These are phyloP conservation scores for Pseudoscleropodium purum DNA, from an alignment of 225 moss, liverwort and hornwort species.

Conservation along the genomic window DNA sequence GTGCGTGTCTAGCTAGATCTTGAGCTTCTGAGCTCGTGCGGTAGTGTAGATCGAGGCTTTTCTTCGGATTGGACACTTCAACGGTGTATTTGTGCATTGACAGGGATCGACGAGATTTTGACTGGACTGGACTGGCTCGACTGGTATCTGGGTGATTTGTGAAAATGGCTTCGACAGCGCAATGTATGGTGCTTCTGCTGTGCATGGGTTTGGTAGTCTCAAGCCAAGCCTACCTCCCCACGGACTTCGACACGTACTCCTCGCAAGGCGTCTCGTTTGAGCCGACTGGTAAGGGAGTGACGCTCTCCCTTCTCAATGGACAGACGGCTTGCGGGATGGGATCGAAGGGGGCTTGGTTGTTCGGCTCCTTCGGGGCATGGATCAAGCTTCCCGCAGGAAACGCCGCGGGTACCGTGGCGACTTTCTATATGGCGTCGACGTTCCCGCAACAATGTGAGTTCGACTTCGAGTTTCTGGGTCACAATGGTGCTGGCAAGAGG, in stretches of 20 bases:
- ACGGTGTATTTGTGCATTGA: neutral
- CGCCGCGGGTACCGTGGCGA: slow-evolving; percentile 30
- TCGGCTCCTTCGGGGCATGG: slow-evolving; percentile 5
- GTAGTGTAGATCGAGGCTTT: neutral
- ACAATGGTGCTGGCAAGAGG: neutral
- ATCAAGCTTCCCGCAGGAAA: slow-evolving; percentile 14
- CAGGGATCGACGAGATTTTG: neutral
- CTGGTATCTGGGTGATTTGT: neutral
- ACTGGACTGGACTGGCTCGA: no score
- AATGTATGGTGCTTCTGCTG: neutral
- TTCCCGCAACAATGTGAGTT: slow-evolving; percentile 22
- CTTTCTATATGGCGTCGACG: slow-evolving; percentile 27
- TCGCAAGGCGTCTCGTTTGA: neutral
- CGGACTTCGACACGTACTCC: neutral
- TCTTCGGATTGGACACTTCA: neutral
- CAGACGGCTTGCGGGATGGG: neutral
- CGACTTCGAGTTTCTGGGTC: slow-evolving; percentile 41
- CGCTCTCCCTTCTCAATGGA: neutral
- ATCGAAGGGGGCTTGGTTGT: neutral
- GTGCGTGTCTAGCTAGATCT: no score
- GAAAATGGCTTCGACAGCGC: neutral
- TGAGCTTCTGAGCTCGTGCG: neutral
- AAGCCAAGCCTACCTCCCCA: fast-evolving
- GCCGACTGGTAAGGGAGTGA: neutral
- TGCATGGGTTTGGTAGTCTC: neutral